Base-by-base conservation (phyloP, 192 early-diverging fungal genomes). In the Radiomyces spectabilis region DNA sequence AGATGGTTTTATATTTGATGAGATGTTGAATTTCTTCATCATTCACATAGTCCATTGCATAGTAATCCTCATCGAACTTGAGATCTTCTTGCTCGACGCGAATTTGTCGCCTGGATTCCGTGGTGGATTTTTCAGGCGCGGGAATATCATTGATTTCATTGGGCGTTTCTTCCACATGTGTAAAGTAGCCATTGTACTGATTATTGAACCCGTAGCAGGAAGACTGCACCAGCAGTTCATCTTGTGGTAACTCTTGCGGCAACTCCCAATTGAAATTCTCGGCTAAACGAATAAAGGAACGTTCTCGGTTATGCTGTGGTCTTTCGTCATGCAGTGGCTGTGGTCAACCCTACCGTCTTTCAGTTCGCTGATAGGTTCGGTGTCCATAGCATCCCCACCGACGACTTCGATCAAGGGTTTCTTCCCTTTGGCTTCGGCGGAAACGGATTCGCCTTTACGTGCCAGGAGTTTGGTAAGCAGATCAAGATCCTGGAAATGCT, bases 21-120 rank as follows among this genome's bases (percentile, higher is more conserved):
- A 91, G 12, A 6, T 74, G 59, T 52, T 79, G 61, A n/a, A 95
- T 92, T 27, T 93, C 92, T n/a, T 92, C 91, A 53, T 88, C 83
- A 55, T 84, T 80, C 32, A 89, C 67, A 68, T 81, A 92, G 74
- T 97, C 92, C 35, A 69, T 76, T 55, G 92, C 84, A 61, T 96
- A 99, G 59, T 97, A 79, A 22, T 94, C 94, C 22, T 86, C 83
- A 59, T 97, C 88, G 72, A 99, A 99, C 44, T 89, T 90, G 16
- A 64, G 62, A 38, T 99, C 81, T 53, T 99, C 94, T 1, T 61
- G 61, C 5, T 75, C 69, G 5, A 88, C 63, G 19, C 93, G 71
- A 30, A 79, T 71, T 15, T 75, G 53, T 2, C 84, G 74, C 13
- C 94, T 75, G 1, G 56, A 55, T 48, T 73, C 67, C 29, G 63